phyloP scores from a whole-genome alignment of 2,329 filamentous ascomycete genomes.

The Pestalotiopsis sp. region DNA sequence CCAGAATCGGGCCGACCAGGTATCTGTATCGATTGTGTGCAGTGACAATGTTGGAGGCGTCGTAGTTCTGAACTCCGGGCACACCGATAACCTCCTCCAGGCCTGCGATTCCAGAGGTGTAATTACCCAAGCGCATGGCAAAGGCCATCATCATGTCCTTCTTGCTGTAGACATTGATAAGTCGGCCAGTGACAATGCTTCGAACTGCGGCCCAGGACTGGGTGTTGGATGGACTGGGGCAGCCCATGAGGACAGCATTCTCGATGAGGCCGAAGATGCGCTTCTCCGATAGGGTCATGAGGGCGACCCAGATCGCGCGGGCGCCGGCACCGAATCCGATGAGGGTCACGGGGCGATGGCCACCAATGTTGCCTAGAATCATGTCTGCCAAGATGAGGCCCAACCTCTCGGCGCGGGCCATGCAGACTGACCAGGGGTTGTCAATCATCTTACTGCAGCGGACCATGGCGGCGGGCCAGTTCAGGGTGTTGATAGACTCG shows the following conservation, averaged over 20 bases:
- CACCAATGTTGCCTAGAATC: conserved; percentile 79
- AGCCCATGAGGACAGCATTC: conserved; percentile 80
- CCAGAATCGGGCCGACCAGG: conserved; percentile 67
- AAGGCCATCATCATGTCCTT: conserved; percentile 90
- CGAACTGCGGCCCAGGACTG: conserved; percentile 78
- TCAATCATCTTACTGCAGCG: conserved; percentile 76
- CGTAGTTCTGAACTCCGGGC: conserved; percentile 66
- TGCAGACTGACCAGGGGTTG: conserved; percentile 79
- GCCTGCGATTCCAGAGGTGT: conserved; percentile 83
- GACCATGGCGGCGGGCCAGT: conserved; percentile 65
- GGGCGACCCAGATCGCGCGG: conserved; percentile 79
- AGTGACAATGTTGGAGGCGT: conserved; percentile 66
- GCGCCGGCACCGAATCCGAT: conserved; percentile 84
- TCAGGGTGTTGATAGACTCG: conserved; percentile 15
- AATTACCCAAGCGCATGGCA: conserved; percentile 79
- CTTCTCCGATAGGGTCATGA: conserved; percentile 75
- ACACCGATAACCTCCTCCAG: conserved; percentile 74
- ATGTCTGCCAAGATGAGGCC: conserved; percentile 76
- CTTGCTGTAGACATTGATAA: conserved; percentile 89
- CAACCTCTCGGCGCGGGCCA: conserved; percentile 74
- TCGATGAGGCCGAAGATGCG: conserved; percentile 84
- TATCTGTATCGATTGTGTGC: conserved; percentile 74
- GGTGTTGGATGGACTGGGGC: conserved; percentile 73
- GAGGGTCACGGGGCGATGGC: conserved; percentile 78
- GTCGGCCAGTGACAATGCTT: conserved; percentile 76